Evolutionary conservation across 2,329 filamentous ascomycete species (phyloP), one percentile per base, ranked within the genome.

Genomic region (Chaetomium sp.): DNA sequence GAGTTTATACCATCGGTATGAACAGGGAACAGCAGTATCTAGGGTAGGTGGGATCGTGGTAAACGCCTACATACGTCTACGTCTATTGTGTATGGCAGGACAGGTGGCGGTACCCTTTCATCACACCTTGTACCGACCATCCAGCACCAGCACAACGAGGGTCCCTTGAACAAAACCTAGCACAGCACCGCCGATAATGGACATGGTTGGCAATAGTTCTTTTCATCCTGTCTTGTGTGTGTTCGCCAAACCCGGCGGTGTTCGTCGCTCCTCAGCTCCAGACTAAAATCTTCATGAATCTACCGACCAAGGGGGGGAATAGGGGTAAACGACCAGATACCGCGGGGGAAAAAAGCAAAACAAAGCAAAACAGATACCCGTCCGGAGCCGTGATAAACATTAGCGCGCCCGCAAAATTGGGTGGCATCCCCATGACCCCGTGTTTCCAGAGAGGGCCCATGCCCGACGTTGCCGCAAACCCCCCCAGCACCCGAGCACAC

Each of bases 291-390:
- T 59, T 57, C 64, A 45, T 56, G 60, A 63, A 63, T 57, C 64
- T 60, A 66, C 64, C 64, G 45, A 60, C 57, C 64, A 27, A 31
- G 64, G 57, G 64, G 57, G 60, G 60, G 60, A 63, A 66, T 57
- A 63, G 56, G 51, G 57, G 33, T 55, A 42, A 55, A 53, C n/a
- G 54, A 66, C 60, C 64, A 57, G 38, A 55, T 42, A 62, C 25
- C 60, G 55, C 31, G 47, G 47, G 57, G 57, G 16, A 21, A 23
- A 59, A 45, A 50, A 10, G 13, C 58, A 50, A 51, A 59, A 23
- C 25, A 55, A 61, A 47, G 21, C 47, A 50, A 54, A 62, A n/a
- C 27, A 63, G 57, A 33, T 31, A 45, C 57, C 60, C 55, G 16
- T 51, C 45, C 57, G 21, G 21, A 60, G 42, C 45, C 27, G 31